A percentile compares a stretch with the other conserved stretches of the same genome.
These are phyloP conservation scores for Sporothrix variecibatus DNA, from an alignment of 2,329 filamentous ascomycete species.

Conservation along the genomic window DNA sequence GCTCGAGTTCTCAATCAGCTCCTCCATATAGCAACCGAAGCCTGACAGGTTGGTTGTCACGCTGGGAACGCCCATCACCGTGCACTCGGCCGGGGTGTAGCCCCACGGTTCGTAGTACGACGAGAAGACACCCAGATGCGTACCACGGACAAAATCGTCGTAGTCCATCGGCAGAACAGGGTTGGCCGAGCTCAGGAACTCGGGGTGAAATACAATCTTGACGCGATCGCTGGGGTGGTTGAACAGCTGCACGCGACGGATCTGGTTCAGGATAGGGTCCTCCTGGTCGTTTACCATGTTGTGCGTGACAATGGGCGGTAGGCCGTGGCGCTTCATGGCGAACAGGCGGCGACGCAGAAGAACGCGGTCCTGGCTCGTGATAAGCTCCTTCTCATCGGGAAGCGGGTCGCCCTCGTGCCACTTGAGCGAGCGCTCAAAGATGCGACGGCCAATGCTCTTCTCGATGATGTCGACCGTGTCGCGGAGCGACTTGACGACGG, in stretches of 20 bases:
- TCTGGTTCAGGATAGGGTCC: slow-evolving; percentile 93
- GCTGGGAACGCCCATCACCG: slow-evolving; percentile 97
- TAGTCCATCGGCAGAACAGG: slow-evolving; percentile 95
- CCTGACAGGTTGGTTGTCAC: slow-evolving; percentile 98
- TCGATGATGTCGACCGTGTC: slow-evolving; percentile 94
- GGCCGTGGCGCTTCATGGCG: slow-evolving; percentile 88
- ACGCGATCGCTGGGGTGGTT: slow-evolving; percentile 94
- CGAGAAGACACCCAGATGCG: slow-evolving; percentile 90
- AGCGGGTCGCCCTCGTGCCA: slow-evolving; percentile 95
- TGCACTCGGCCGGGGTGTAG: slow-evolving; percentile 97
- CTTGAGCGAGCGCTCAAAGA: slow-evolving; percentile 90
- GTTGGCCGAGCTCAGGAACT: slow-evolving; percentile 95
- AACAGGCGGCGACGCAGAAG: slow-evolving; percentile 88
- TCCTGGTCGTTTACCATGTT: slow-evolving; percentile 96
- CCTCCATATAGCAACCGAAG: slow-evolving; percentile 99
- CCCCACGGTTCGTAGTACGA: slow-evolving; percentile 99
- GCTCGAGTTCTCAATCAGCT: slow-evolving; percentile 94
- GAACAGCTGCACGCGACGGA: slow-evolving; percentile 93
- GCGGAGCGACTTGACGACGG: slow-evolving; percentile 92
- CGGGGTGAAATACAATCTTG: slow-evolving; percentile 97
- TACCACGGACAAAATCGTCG: slow-evolving; percentile 96
- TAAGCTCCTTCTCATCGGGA: slow-evolving; percentile 95
- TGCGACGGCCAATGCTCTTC: slow-evolving; percentile 84
- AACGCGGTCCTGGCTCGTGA: slow-evolving; percentile 88
- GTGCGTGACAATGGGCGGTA: slow-evolving; percentile 96